Evolutionary conservation across 1,284 basidiomycete species (phyloP).

Genomic region (Boletus semigastroideus): DNA sequence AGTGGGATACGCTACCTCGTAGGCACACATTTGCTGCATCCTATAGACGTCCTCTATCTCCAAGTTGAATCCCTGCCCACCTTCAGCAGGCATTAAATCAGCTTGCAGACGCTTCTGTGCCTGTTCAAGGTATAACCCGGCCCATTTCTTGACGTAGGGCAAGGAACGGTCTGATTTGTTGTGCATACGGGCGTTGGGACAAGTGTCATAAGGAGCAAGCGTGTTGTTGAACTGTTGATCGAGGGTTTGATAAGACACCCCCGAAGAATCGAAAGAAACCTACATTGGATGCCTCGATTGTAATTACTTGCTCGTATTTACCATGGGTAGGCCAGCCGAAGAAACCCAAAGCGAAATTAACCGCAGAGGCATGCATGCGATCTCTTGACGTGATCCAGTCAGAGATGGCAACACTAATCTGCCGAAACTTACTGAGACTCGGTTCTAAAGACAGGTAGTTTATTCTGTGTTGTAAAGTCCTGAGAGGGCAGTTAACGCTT

Average conservation of each 20-base stretch:
- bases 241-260: not conserved
- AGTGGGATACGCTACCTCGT: conserved; percentile 57
- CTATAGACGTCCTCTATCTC: conserved; percentile 69
- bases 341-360: conserved; percentile 87
- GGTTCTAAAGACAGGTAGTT: conserved; percentile 83
- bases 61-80: conserved; percentile 65
- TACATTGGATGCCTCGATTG: conserved; percentile 68
- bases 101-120: conserved; percentile 63
- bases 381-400: conserved; percentile 43
- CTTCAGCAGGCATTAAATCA: conserved; percentile 38
- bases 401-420: not conserved
- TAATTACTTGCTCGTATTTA: conserved; percentile 81
- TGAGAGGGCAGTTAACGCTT: conserved; percentile 27
- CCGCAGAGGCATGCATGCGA: conserved; percentile 79
- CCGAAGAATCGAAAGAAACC: conserved; percentile 18
- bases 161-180: conserved; percentile 56
- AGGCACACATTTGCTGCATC: conserved; percentile 80
- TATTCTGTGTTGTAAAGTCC: conserved; percentile 74
- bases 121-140: conserved; percentile 65
- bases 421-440: conserved; percentile 67
- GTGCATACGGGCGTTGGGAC: conserved; percentile 55
- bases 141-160: conserved; percentile 63
- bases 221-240: conserved; percentile 30
- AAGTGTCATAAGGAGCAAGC: conserved; percentile 29
- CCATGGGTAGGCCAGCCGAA: conserved; percentile 80